phyloP scores from a whole-genome alignment of 1,139 yeast species.

The Candida sanyaensis region DNA sequence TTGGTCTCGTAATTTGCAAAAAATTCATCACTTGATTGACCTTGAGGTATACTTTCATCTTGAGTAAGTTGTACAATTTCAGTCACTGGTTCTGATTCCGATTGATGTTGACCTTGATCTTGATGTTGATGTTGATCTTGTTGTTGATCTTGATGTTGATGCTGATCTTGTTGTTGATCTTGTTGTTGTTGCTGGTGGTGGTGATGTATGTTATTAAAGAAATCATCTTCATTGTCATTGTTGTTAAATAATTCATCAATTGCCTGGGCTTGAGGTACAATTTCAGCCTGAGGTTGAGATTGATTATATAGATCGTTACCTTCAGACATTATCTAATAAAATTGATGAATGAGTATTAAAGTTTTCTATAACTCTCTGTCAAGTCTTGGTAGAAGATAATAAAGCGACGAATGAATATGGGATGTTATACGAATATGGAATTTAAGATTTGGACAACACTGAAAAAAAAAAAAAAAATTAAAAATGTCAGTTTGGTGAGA shows the following conservation, averaged over 20 bases:
- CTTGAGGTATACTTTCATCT: neutral
- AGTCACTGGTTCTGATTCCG: neutral
- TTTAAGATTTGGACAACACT: neutral
- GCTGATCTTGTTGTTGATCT: neutral
- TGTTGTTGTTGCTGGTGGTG: neutral
- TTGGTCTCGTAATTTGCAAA: conserved; percentile 2
- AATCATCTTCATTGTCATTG: conserved; percentile 4
- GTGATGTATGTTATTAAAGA: conserved; percentile 1
- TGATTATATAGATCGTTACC: neutral
- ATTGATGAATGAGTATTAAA: no score
- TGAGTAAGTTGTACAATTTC: neutral
- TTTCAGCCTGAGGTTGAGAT: neutral
- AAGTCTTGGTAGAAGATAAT: no score
- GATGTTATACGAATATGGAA: neutral
- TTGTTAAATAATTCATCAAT: conserved; percentile 8
- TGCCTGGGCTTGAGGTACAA: neutral
- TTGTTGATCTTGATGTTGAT: neutral
- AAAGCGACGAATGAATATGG: no score
- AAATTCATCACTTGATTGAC: conserved; percentile 7
- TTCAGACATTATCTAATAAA: neutral
- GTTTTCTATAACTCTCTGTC: no score
- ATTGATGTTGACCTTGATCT: no score
- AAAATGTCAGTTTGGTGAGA: neutral
- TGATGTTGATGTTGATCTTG: no score
- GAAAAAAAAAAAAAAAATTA: neutral